These are phyloP conservation scores for Syzygium oleosum DNA, from an alignment of 345 rosid genomes.

Conservation along the genomic window DNA sequence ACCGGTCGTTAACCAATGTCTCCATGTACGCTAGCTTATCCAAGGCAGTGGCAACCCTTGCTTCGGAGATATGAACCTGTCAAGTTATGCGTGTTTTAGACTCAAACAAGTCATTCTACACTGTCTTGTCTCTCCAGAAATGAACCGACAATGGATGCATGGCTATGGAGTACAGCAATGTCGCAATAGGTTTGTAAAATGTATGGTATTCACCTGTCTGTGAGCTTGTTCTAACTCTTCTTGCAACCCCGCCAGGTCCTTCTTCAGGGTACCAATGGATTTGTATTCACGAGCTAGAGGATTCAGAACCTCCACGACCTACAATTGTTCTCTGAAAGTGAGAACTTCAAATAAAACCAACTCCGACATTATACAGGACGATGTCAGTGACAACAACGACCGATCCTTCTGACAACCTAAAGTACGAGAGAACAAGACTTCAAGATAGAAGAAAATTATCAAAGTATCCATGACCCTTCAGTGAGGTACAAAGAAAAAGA, in stretches of 20 bases:
- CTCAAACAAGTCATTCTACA: not conserved
- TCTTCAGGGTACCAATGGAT: conserved; percentile 83
- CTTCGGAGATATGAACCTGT: conserved; percentile 98
- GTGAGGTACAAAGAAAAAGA: not conserved
- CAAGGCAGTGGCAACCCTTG: conserved; percentile 83
- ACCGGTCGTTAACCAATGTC: conserved; percentile 68
- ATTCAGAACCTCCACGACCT: conserved; percentile 97
- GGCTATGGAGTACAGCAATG: not conserved
- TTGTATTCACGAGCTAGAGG: conserved; percentile 97
- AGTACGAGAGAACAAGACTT: not conserved
- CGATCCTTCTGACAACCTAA: not conserved
- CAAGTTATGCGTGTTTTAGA: not conserved
- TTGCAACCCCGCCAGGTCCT: conserved; percentile 87
- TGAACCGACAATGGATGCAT: not conserved
- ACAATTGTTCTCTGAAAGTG: not conserved
- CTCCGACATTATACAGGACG: not conserved
- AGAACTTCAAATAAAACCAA: not conserved
- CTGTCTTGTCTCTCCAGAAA: not conserved
- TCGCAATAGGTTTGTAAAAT: not conserved
- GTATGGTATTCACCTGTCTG: conserved; percentile 44
- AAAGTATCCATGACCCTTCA: not conserved
- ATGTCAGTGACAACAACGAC: not conserved
- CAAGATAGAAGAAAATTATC: not conserved
- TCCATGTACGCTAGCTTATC: conserved; percentile 97
- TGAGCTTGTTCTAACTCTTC: conserved; percentile 81